Evolutionary conservation across 305 asterid species (phyloP).

Genomic region (Rubia tinctorum): DNA sequence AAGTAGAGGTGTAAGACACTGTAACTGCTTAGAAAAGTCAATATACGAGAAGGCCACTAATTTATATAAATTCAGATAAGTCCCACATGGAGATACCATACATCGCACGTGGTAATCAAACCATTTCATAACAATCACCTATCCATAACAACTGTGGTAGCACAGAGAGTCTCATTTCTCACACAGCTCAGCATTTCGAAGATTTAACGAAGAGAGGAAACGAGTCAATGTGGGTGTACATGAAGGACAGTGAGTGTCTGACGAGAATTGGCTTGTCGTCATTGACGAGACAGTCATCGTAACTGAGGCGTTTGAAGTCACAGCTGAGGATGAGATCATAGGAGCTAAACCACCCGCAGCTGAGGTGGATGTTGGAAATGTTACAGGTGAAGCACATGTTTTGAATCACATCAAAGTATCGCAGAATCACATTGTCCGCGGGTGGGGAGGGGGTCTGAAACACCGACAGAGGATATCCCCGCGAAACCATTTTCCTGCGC

Average conservation of each 20-base stretch:
- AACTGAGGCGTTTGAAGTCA: slow-evolving; percentile 61
- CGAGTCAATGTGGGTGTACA: slow-evolving; percentile 71
- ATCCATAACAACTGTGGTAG: no score
- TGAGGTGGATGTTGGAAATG: slow-evolving; percentile 63
- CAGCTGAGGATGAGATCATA: slow-evolving; percentile 74
- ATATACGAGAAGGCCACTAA: no score
- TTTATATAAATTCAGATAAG: no score
- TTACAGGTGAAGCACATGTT: slow-evolving; percentile 58
- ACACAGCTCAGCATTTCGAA: no score
- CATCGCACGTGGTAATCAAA: no score
- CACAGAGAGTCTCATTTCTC: no score
- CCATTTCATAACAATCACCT: no score
- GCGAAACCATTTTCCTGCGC: slow-evolving; percentile 34
- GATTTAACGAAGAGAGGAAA: slow-evolving; percentile 69
- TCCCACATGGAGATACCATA: no score
- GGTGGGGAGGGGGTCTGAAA: slow-evolving; percentile 72
- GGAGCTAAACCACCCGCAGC: slow-evolving; percentile 95
- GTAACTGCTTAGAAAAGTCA: no score
- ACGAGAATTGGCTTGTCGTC: slow-evolving; percentile 55
- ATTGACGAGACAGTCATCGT: slow-evolving; percentile 74
- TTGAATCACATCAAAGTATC: slow-evolving; percentile 76
- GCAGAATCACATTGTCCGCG: slow-evolving; percentile 76
- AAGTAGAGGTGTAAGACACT: no score
- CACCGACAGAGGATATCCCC: slow-evolving; percentile 61
- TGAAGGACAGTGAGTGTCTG: slow-evolving; percentile 65